Evolutionary conservation across 2,329 filamentous ascomycete genomes (phyloP).

Genomic region (Alternaria conjuncta): DNA sequence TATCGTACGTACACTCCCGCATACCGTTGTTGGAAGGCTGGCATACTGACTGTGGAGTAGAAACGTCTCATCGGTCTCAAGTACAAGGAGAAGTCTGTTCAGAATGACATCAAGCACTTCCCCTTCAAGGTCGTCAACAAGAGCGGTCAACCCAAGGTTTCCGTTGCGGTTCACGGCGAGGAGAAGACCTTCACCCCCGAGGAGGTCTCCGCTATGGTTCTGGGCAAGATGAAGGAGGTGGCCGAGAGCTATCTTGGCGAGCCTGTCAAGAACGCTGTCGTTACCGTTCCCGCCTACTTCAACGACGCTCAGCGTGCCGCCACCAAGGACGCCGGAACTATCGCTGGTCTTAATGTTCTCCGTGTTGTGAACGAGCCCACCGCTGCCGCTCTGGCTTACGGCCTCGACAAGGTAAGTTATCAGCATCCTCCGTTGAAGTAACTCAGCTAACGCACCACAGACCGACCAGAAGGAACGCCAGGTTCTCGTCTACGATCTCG

Average conservation of each 20-base stretch:
- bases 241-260: slow-evolving; percentile 80
- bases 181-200: slow-evolving; percentile 80
- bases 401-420: slow-evolving; percentile 59
- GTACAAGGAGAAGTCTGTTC: slow-evolving; percentile 70
- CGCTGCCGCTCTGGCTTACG: slow-evolving; percentile 93
- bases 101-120: slow-evolving; percentile 97
- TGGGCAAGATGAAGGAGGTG: slow-evolving; percentile 74
- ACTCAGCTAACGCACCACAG: slow-evolving; percentile 13
- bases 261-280: slow-evolving; percentile 85
- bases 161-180: slow-evolving; percentile 70
- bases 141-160: slow-evolving; percentile 86
- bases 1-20: slow-evolving; percentile 36
- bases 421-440: not conserved
- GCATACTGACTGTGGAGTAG: slow-evolving; percentile 43
- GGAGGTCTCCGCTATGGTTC: slow-evolving; percentile 80
- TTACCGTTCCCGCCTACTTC: slow-evolving; percentile 97
- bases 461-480: slow-evolving; percentile 48
- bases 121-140: slow-evolving; percentile 93
- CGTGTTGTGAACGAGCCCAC: slow-evolving; percentile 97
- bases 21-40: not conserved
- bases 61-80: slow-evolving; percentile 62
- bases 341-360: slow-evolving; percentile 92
- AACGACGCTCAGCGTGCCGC: slow-evolving; percentile 97
- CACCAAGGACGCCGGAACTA: slow-evolving; percentile 91
- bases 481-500: slow-evolving; percentile 52